Evolutionary conservation across 192 early-diverging fungal genomes (phyloP), one percentile per base, ranked within the genome.

Genomic region (Blastocladiella britannica): DNA sequence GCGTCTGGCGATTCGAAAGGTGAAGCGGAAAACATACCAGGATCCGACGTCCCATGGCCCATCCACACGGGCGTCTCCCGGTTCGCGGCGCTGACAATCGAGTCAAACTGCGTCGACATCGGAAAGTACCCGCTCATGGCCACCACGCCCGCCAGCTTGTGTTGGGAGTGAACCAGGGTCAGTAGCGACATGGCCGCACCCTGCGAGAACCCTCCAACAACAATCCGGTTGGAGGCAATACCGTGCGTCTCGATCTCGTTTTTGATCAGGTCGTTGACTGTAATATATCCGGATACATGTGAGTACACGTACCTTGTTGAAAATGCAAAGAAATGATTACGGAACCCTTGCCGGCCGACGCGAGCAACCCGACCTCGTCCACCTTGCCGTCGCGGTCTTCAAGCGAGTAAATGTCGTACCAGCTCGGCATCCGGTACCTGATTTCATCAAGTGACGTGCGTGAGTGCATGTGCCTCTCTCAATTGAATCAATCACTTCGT

Each of bases 171-270:
- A 59, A 93, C 63, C 4, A 72, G 79, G 7, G 77, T 76, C 57
- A 86, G 64, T 43, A 93, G 65, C 9, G 83, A 55, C 70, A 91
- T 73, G 0, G 83, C 91, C n/a, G 75, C 72, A 47, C 83, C 89
- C 67, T 97, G 94, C 24, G 89, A 92, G 60, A 97, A 97, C 0
- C 94, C 94, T 55, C 88, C 91, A 20, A 97, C 51, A 30, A 95
- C 80, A 52, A 97, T 97, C 20, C 88, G 76, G 31, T 81, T 67
- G 5, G 87, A 66, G 2, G 85, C 75, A 54, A 89, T 91, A 4
- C 87, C 82, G 15, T 47, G 37, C 23, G 70, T 53, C 20, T 84
- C 81, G 4, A 97, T 68, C 67, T 97, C 91, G 5, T 76, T 62
- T 15, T 74, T 63, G 20, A 93, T 75, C 24, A 84, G 62, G 51